Evolutionary conservation across 805 yeast genomes (phyloP).

Genomic region (Osmozyma mogii): DNA sequence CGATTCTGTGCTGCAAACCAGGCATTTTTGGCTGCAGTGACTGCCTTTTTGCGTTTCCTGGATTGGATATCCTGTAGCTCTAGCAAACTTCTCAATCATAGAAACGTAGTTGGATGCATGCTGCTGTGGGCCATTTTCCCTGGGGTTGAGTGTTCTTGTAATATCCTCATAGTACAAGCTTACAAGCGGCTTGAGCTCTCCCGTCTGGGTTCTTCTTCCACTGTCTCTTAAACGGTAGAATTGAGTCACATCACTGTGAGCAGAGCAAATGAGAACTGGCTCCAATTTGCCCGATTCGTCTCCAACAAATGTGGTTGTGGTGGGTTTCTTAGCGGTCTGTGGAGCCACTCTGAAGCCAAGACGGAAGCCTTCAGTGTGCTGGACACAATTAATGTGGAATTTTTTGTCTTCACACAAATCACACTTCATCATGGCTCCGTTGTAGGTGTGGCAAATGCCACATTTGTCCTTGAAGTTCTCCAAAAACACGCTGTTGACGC

Average conservation of each 20-base stretch:
- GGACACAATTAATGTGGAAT: constrained; percentile 55
- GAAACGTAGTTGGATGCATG: constrained; percentile 23
- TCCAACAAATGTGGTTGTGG: constrained; percentile 12
- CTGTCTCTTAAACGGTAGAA: constrained; percentile 13
- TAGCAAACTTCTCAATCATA: constrained; percentile 9
- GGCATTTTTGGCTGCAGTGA: not conserved
- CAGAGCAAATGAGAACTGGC: constrained; percentile 39
- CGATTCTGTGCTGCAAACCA: not conserved
- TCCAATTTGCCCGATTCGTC: constrained; percentile 29
- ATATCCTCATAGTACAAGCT: constrained; percentile 33
- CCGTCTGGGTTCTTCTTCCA: constrained; percentile 23
- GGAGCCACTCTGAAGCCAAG: constrained; percentile 46
- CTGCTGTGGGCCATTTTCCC: constrained; percentile 25
- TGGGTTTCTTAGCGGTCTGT: constrained; percentile 12
- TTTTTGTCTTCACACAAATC: constrained; percentile 26
- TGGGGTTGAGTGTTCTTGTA: constrained; percentile 9
- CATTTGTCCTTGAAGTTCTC: constrained; percentile 31
- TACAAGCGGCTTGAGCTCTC: constrained; percentile 29
- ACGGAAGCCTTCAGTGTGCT: constrained; percentile 33
- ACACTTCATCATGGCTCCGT: constrained; percentile 48
- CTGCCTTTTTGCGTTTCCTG: too few species aligned
- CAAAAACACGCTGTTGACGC: constrained; percentile 20
- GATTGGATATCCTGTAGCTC: not conserved
- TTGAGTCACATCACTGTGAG: constrained; percentile 20
- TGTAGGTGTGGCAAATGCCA: constrained; percentile 34